Conservation (phyloP, 352 stramenopile genomes). For the Globisporangium camurandrum region DNA sequence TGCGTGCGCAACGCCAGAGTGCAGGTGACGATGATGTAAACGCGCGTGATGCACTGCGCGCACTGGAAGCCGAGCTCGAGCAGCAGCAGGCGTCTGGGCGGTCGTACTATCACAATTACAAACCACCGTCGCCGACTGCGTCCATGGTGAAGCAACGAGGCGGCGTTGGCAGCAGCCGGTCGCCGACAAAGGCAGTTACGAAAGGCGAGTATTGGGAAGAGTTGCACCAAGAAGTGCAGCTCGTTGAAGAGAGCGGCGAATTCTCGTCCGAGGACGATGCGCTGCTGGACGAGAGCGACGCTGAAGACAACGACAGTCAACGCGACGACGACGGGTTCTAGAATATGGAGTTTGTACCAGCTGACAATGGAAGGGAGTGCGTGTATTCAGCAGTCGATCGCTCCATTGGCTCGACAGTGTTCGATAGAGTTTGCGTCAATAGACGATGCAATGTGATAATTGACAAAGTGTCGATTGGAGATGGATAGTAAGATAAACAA, state of each 20-base stretch:
- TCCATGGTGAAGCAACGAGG: constrained; percentile 3
- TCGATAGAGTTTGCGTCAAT: no score
- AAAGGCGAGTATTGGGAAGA: constrained; percentile 49
- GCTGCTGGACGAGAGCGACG: constrained; percentile 2
- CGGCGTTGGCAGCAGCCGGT: neutral
- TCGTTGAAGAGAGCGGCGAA: constrained; percentile 63
- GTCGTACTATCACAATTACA: constrained; percentile 14
- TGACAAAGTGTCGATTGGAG: no score
- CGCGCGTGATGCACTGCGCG: neutral
- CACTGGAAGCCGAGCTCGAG: constrained; percentile 24
- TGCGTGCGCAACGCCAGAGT: constrained; percentile 14
- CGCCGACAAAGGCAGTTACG: neutral
- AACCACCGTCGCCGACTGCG: constrained; percentile 15
- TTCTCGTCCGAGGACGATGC: constrained; percentile 60
- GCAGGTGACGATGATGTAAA: neutral
- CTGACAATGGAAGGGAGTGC: no score
- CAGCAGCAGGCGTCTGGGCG: constrained; percentile 23
- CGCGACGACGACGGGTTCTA: constrained; percentile 6
- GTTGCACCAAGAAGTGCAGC: constrained; percentile 56
- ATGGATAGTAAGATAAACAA: no score
- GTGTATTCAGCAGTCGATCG: no score
- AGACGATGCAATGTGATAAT: no score
- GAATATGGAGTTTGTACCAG: neutral
- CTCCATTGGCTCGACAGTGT: no score
- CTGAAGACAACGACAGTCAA: constrained; percentile 1